These are phyloP conservation scores for Pyricularia sp. DNA, from an alignment of 2,329 filamentous ascomycete genomes.

Conservation along the genomic window DNA sequence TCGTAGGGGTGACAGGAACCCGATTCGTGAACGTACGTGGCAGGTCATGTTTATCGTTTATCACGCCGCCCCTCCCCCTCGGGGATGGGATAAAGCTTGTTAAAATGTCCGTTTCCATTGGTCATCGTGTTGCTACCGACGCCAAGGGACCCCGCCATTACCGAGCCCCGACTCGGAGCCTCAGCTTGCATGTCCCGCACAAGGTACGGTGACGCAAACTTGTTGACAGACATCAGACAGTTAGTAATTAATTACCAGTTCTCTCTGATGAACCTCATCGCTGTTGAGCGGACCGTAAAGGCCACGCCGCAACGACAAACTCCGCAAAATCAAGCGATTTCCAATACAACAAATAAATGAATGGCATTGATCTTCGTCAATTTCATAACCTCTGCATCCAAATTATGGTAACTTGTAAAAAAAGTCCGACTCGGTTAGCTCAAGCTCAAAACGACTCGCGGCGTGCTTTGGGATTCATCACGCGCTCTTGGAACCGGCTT, in stretches of 20 bases:
- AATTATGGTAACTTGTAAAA: background rate
- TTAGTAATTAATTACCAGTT: too few species aligned
- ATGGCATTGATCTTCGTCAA: background rate
- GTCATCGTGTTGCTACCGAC: background rate
- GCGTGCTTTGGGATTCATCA: background rate
- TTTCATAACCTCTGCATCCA: background rate
- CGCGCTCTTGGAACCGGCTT: constrained; percentile 11
- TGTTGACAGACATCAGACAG: background rate
- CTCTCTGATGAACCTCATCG: background rate
- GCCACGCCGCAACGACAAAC: background rate
- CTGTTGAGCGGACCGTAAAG: background rate
- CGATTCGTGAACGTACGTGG: background rate
- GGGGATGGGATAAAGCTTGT: background rate
- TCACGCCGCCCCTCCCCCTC: too few species aligned
- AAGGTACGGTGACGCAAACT: background rate
- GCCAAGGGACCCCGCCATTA: background rate
- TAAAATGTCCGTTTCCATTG: background rate
- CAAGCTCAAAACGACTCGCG: background rate
- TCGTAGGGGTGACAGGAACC: background rate
- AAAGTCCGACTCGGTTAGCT: background rate
- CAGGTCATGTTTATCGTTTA: background rate
- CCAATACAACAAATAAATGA: background rate
- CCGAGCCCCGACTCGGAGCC: background rate
- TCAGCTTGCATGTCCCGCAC: background rate
- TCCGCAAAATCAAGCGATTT: background rate